Evolutionary conservation across 805 yeast genomes (phyloP).

Genomic region (Schwanniomyces polymorphus): DNA sequence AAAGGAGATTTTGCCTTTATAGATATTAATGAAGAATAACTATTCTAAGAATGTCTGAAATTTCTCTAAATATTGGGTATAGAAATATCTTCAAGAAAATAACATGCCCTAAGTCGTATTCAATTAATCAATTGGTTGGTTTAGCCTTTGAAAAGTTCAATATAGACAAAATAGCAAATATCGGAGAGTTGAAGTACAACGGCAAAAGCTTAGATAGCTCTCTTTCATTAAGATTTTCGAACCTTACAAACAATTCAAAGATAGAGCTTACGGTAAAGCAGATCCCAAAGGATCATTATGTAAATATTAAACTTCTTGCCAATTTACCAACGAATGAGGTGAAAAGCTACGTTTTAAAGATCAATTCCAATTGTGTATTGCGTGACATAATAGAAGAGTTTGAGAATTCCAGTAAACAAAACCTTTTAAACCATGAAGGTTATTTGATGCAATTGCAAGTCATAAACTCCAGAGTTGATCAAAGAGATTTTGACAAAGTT

Average conservation of each 20-base stretch:
- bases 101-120: constrained; percentile 18
- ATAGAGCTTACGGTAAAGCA: constrained; percentile 17
- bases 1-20: neutral
- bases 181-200: constrained; percentile 26
- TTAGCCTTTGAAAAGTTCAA: constrained; percentile 25
- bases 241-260: constrained; percentile 33
- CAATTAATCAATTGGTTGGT: constrained; percentile 27
- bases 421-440: neutral
- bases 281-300: constrained; percentile 1
- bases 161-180: constrained; percentile 9
- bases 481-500: constrained; percentile 6
- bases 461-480: constrained; percentile 12
- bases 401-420: neutral
- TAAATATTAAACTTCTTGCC: constrained; percentile 18
- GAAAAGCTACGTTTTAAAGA: constrained; percentile 2
- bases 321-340: constrained; percentile 3
- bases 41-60: constrained; percentile 14
- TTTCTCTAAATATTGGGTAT: constrained; percentile 26
- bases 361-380: neutral
- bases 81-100: constrained; percentile 25
- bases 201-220: constrained; percentile 30
- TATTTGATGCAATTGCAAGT: constrained; percentile 11
- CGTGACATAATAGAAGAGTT: constrained; percentile 3
- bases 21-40: neutral
- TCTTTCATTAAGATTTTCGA: constrained; percentile 32